phyloP scores from a whole-genome alignment of 2,329 filamentous ascomycete genomes.

The Claviceps quebecensis region DNA sequence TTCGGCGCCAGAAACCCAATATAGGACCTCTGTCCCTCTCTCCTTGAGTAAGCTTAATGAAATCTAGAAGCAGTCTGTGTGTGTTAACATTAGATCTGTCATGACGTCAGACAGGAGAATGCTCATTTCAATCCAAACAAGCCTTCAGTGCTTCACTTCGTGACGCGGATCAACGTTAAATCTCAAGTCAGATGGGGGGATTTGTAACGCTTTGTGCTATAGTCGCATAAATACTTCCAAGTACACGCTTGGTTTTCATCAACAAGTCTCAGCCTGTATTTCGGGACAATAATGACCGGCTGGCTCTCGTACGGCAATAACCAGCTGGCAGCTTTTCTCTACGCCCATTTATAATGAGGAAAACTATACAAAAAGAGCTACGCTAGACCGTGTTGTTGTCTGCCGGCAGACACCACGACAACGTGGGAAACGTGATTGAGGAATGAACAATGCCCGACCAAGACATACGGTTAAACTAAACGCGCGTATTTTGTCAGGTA shows the following conservation, averaged over 20 bases:
- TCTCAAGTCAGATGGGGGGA: too few relatives aligned
- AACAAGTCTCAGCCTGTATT: background rate
- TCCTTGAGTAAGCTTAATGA: background rate
- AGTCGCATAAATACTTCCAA: background rate
- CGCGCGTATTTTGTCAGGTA: slow-evolving; percentile 22
- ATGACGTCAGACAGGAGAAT: background rate
- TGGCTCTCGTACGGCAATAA: background rate
- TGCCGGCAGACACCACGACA: background rate
- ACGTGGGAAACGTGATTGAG: background rate
- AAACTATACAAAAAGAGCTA: background rate
- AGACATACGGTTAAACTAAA: background rate
- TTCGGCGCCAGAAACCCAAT: background rate
- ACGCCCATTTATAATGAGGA: background rate
- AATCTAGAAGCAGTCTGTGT: background rate
- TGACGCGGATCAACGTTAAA: too few relatives aligned
- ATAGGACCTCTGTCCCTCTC: background rate
- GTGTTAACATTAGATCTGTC: background rate
- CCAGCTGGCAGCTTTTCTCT: background rate
- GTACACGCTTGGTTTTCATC: background rate
- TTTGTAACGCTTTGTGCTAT: too few relatives aligned
- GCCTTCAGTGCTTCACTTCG: too few relatives aligned
- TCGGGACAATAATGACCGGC: background rate
- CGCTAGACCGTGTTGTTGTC: background rate
- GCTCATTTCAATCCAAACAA: too few relatives aligned
- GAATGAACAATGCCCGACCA: background rate